Percentiles rank a stretch among this genome's conserved stretches.
These are phyloP conservation scores for Pseudohyphozyma bogoriensis DNA, from an alignment of 768 basidiomycete genomes.

Conservation along the genomic window DNA sequence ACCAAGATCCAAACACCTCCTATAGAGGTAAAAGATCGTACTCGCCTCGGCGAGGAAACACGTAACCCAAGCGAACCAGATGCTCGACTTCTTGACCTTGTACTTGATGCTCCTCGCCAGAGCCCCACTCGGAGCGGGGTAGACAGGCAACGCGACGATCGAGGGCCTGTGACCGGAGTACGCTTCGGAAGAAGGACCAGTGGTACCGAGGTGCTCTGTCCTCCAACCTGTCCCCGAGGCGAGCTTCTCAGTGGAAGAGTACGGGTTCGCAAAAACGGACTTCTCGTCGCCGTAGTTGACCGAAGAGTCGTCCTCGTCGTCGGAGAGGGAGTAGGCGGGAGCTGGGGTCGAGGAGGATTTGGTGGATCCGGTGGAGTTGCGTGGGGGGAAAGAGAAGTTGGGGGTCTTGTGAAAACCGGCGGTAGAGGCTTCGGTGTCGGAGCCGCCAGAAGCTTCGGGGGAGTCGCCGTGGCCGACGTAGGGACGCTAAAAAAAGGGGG, in stretches of 20 bases:
- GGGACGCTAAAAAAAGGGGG: conserved; percentile 7
- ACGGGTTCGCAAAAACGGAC: background rate
- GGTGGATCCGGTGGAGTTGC: background rate
- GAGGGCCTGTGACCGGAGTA: conserved; percentile 12
- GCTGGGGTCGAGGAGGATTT: conserved; percentile 4
- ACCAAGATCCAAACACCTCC: conserved; percentile 4
- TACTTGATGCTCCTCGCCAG: background rate
- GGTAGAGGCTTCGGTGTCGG: background rate
- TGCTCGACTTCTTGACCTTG: conserved; percentile 3
- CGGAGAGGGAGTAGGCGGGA: background rate
- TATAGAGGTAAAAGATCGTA: conserved; percentile 11
- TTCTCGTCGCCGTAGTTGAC: background rate
- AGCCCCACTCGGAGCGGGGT: conserved; percentile 12
- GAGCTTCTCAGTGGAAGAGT: background rate
- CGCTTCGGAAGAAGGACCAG: background rate
- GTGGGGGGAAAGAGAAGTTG: conserved; percentile 13
- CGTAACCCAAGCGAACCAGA: background rate
- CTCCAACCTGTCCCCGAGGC: conserved; percentile 5
- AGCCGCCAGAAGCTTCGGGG: conserved; percentile 1
- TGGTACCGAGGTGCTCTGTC: conserved; percentile 20
- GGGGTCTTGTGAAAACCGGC: conserved; percentile 7
- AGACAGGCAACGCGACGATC: conserved; percentile 27
- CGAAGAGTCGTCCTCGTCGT: background rate
- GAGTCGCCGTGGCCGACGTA: conserved; percentile 3
- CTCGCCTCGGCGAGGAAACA: background rate